Evolutionary conservation across 2,329 filamentous ascomycete genomes (phyloP).

Genomic region (Fusarium multiceps): DNA sequence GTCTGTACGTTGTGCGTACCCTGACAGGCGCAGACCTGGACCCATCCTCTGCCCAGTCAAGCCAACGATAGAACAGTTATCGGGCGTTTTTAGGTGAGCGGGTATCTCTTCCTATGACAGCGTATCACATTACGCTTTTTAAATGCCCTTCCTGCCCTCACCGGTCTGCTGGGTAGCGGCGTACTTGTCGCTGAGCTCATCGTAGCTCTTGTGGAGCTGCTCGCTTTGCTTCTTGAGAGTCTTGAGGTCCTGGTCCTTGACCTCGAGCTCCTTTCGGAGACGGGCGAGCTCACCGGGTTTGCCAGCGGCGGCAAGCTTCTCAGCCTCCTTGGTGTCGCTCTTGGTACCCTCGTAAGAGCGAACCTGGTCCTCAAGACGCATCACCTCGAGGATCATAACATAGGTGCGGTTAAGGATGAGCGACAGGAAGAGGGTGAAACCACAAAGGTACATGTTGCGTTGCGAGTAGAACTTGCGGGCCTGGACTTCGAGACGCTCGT

Average conservation of each 20-base stretch:
- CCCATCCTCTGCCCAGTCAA: background rate
- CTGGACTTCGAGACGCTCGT: slow-evolving; percentile 97
- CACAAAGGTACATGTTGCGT: slow-evolving; percentile 99
- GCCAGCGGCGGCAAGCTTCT: slow-evolving; percentile 78
- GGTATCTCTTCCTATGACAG: background rate
- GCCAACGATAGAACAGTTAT: background rate
- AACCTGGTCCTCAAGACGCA: slow-evolving; percentile 91
- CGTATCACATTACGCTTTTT: slow-evolving; percentile 37
- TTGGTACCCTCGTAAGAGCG: slow-evolving; percentile 76
- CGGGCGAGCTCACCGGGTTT: slow-evolving; percentile 79
- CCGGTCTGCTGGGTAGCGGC: slow-evolving; percentile 64
- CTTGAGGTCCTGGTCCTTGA: slow-evolving; percentile 85
- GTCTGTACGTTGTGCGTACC: slow-evolving; percentile 19
- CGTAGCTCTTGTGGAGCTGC: slow-evolving; percentile 86
- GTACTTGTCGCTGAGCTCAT: slow-evolving; percentile 85
- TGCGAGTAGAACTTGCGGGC: slow-evolving; percentile 99
- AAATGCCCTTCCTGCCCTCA: slow-evolving; percentile 69
- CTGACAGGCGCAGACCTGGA: slow-evolving; percentile 23
- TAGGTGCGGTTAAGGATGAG: slow-evolving; percentile 99
- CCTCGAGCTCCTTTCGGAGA: slow-evolving; percentile 76
- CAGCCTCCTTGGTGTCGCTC: slow-evolving; percentile 71
- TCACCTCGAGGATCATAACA: slow-evolving; percentile 92
- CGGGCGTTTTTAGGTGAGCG: background rate
- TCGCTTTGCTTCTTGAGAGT: slow-evolving; percentile 93
- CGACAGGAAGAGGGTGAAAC: slow-evolving; percentile 98